Evolutionary conservation across 2,329 filamentous ascomycete species (phyloP).

Genomic region (Colletotrichum sublineola): DNA sequence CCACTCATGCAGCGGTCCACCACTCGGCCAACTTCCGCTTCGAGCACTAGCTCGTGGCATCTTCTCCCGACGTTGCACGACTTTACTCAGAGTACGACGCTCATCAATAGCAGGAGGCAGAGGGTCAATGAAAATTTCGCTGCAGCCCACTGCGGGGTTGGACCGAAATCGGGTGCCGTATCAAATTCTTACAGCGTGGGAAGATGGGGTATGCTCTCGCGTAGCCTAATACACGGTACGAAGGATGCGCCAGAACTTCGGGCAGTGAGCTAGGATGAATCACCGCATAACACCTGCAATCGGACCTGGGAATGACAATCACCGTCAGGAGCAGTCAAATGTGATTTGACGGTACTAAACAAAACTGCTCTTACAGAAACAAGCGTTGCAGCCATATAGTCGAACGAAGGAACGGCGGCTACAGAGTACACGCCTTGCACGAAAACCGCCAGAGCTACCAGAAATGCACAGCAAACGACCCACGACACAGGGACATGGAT

Average conservation of each 20-base stretch:
- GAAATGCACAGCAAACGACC: neutral
- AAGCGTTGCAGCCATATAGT: neutral
- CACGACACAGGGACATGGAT: constrained; percentile 28
- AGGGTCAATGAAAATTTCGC: constrained; percentile 13
- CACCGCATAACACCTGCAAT: neutral
- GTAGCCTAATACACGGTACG: neutral
- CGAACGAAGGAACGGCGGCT: neutral
- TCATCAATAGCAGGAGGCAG: neutral
- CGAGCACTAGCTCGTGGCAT: constrained; percentile 25
- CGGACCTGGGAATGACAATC: constrained; percentile 18
- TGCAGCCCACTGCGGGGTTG: constrained; percentile 30
- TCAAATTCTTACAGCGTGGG: constrained; percentile 4
- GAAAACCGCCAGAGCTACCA: constrained; percentile 11
- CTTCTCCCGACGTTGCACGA: constrained; percentile 21
- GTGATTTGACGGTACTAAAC: neutral
- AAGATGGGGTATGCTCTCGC: constrained; percentile 1
- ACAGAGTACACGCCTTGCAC: neutral
- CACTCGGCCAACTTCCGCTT: constrained; percentile 40
- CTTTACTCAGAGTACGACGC: neutral
- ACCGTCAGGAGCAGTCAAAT: neutral
- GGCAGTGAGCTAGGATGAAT: neutral
- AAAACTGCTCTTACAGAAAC: neutral
- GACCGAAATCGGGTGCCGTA: constrained; percentile 21
- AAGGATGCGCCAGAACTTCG: constrained; percentile 10
- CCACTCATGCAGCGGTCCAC: constrained; percentile 34